Evolutionary conservation across 768 basidiomycete genomes (phyloP).

Genomic region (Leccinum incarnatum): DNA sequence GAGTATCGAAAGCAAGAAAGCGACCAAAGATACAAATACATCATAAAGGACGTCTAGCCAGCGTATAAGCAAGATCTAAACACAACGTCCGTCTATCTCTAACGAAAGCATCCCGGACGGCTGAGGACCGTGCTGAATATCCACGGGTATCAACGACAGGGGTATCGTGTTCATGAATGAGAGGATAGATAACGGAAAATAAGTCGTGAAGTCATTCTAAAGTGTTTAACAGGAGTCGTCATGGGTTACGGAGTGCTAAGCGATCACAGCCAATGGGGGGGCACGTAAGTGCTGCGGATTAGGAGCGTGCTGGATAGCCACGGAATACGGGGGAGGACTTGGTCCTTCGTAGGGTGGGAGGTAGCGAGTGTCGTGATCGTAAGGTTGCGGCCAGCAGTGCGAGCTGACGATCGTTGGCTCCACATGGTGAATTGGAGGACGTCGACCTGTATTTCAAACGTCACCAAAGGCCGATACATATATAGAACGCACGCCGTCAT

Average conservation of each 20-base stretch:
- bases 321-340: conserved; percentile 12
- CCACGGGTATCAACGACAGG: conserved; percentile 4
- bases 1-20: not conserved
- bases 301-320: not conserved
- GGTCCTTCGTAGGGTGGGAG: conserved; percentile 14
- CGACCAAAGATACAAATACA: not conserved
- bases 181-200: not conserved
- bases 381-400: not conserved
- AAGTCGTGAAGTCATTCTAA: not conserved
- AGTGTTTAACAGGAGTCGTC: not conserved
- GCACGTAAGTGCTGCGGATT: not conserved
- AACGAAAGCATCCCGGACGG: not conserved
- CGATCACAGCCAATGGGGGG: conserved; percentile 2
- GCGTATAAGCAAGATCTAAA: not conserved
- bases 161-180: conserved; percentile 4
- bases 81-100: not conserved
- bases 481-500: not conserved
- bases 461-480: not conserved
- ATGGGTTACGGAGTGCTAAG: not conserved
- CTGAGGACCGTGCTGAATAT: not conserved
- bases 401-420: not conserved
- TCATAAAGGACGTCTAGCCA: not conserved
- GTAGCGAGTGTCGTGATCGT: not conserved
- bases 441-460: not conserved
- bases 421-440: not conserved